Conservation (phyloP, 805 yeast species). For the Groenewaldozyma salmanticensis region DNA sequence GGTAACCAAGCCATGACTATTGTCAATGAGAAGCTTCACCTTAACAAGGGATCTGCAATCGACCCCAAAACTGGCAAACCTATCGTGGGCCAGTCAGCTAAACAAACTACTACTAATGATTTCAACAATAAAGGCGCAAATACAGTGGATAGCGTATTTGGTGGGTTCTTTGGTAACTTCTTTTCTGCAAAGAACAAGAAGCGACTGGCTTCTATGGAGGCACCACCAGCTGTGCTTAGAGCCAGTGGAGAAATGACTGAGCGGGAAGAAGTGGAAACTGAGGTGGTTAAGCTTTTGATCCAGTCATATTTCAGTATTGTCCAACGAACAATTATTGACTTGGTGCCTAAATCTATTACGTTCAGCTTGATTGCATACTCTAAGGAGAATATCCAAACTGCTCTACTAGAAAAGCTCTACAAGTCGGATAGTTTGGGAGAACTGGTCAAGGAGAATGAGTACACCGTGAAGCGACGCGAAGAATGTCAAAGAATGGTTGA, state of each 20-base stretch:
- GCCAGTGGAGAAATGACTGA: slow-evolving; percentile 91
- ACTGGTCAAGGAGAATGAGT: slow-evolving; percentile 82
- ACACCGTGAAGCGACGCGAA: slow-evolving; percentile 86
- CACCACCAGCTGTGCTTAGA: slow-evolving; percentile 90
- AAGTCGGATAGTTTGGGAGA: slow-evolving; percentile 57
- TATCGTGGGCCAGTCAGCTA: slow-evolving; percentile 24
- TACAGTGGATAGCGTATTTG: slow-evolving; percentile 36
- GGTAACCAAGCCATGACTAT: slow-evolving; percentile 93
- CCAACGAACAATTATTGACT: slow-evolving; percentile 84
- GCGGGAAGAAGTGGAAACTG: slow-evolving; percentile 94
- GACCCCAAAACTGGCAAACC: slow-evolving; percentile 91
- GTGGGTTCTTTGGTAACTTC: slow-evolving; percentile 93
- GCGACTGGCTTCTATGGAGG: slow-evolving; percentile 90
- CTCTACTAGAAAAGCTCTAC: slow-evolving; percentile 77
- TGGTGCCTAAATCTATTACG: slow-evolving; percentile 94
- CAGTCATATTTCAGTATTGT: slow-evolving; percentile 87
- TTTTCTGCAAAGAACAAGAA: slow-evolving; percentile 88
- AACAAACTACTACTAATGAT: slow-evolving; percentile 3
- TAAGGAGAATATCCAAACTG: slow-evolving; percentile 83
- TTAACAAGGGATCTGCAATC: slow-evolving; percentile 43
- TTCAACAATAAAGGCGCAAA: slow-evolving; percentile 19
- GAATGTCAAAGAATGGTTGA: slow-evolving; percentile 95
- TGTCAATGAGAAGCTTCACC: slow-evolving; percentile 79
- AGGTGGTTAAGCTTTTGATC: slow-evolving; percentile 87
- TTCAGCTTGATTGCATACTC: slow-evolving; percentile 77